phyloP scores from a whole-genome alignment of 1,284 basidiomycete genomes.

The Heterobasidion annosum region DNA sequence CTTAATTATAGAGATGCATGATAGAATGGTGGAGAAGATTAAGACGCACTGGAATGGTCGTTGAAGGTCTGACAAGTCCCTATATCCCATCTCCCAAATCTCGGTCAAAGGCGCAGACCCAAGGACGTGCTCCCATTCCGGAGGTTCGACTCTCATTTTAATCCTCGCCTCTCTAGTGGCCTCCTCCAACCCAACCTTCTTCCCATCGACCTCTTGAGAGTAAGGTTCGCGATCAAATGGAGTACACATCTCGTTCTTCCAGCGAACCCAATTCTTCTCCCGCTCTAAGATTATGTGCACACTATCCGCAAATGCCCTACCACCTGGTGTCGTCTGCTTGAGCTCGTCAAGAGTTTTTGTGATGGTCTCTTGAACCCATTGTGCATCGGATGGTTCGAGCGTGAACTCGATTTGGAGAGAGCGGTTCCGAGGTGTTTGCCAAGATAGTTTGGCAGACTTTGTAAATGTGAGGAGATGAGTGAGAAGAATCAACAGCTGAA shows the following conservation, averaged over 20 bases:
- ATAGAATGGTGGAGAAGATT: slow-evolving; percentile 2
- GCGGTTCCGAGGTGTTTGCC: slow-evolving; percentile 54
- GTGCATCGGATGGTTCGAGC: slow-evolving; percentile 51
- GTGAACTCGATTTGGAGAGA: slow-evolving; percentile 77
- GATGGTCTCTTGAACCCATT: slow-evolving; percentile 68
- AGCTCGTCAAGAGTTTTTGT: slow-evolving; percentile 61
- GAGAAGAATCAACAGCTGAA: slow-evolving; percentile 79
- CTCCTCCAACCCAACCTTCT: slow-evolving; percentile 49
- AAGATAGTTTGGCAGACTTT: slow-evolving; percentile 52
- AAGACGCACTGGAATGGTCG: slow-evolving; percentile 51
- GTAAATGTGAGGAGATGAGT: slow-evolving; percentile 77
- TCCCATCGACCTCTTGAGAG: slow-evolving; percentile 35
- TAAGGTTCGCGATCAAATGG: slow-evolving; percentile 69
- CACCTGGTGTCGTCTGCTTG: slow-evolving; percentile 64
- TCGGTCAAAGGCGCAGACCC: slow-evolving; percentile 65
- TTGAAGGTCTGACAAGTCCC: slow-evolving; percentile 51
- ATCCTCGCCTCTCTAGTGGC: slow-evolving; percentile 41
- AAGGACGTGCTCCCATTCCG: slow-evolving; percentile 50
- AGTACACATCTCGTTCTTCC: slow-evolving; percentile 73
- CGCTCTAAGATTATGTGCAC: slow-evolving; percentile 62
- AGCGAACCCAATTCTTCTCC: slow-evolving; percentile 80
- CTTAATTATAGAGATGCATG: not conserved
- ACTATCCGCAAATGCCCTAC: slow-evolving; percentile 66
- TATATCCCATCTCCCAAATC: slow-evolving; percentile 74
- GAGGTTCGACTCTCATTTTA: slow-evolving; percentile 43